These are phyloP conservation scores for Schwanniomyces sp. DNA, from an alignment of 805 yeast species.

Conservation along the genomic window DNA sequence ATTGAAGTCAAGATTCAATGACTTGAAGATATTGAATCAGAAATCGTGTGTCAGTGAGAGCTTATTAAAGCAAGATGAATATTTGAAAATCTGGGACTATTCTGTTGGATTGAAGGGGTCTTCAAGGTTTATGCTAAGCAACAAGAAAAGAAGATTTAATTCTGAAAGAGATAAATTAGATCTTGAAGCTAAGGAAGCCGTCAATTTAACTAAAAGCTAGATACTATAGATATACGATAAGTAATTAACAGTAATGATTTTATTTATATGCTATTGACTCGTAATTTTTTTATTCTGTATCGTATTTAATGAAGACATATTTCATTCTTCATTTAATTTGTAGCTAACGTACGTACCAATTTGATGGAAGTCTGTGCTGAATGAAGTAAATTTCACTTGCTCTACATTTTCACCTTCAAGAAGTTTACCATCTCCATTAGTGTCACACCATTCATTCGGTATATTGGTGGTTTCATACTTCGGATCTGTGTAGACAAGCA, in stretches of 20 bases:
- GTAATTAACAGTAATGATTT: neutral
- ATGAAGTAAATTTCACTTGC: conserved; percentile 65
- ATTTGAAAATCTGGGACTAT: conserved; percentile 46
- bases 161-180: conserved; percentile 26
- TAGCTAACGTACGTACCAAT: conserved; percentile 75
- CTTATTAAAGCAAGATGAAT: conserved; percentile 44
- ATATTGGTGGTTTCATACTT: conserved; percentile 47
- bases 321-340: conserved; percentile 25
- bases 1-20: conserved; percentile 42
- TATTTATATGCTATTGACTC: neutral
- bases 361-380: conserved; percentile 65
- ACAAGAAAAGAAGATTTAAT: conserved; percentile 47
- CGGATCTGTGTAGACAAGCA: conserved; percentile 78
- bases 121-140: conserved; percentile 53
- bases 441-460: conserved; percentile 84
- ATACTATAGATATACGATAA: neutral
- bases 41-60: conserved; percentile 19
- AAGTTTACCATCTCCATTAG: conserved; percentile 54
- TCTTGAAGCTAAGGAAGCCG: neutral
- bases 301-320: neutral
- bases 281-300: neutral
- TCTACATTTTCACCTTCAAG: conserved; percentile 56
- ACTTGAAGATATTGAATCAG: conserved; percentile 34
- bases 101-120: conserved; percentile 38
- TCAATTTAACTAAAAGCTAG: neutral